Base-by-base conservation (phyloP, 192 early-diverging fungal genomes). In the Fimicolochytrium jonesii region DNA sequence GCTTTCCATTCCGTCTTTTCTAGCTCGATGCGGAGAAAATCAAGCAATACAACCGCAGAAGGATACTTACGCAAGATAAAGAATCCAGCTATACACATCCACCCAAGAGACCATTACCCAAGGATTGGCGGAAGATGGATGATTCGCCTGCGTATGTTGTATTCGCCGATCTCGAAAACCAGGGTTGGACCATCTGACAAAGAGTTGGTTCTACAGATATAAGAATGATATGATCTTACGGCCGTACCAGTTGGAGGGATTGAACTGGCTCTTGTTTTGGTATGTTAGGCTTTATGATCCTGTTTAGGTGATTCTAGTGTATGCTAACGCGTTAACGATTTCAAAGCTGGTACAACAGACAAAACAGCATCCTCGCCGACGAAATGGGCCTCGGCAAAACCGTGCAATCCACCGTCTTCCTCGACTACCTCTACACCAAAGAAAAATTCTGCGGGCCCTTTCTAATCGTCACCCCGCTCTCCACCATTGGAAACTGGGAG, bases 241-340 rank as follows among this genome's bases (percentile, higher is more conserved):
- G 7, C 51, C 84, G 25, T 92, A 92, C 56, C 90, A 92, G 59
- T 70, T 92, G 43, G 90, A 92, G 64, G 90, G 90, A 13, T 64
- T 92, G 18, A 92, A 91, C 64, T 92, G 90, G 90, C 69, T 92
- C 6, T 35, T 87, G 49, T 88, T 85, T 59, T 92, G 89, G 68
- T 79, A 60, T 37, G 68, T 35, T 29, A 43, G 39, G 17, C n/a
- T n/a, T n/a, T n/a, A n/a, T n/a, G n/a, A 20, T 11, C 17, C 41
- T 64, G 6, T 48, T 55, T 69, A 17, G 25, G 22, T 59, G 32
- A 60, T 17, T 0, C 13, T 17, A 13, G 17, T 29, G 23, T 11
- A 7, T 9, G 23, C 15, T 30, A 4, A 11, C 17, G 9, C 17
- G 13, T 22, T 52, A 9, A 39, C 23, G 23, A 34, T 28, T 5